Base-by-base conservation (phyloP, 257 asterid genomes). In the Solanum chilense region DNA sequence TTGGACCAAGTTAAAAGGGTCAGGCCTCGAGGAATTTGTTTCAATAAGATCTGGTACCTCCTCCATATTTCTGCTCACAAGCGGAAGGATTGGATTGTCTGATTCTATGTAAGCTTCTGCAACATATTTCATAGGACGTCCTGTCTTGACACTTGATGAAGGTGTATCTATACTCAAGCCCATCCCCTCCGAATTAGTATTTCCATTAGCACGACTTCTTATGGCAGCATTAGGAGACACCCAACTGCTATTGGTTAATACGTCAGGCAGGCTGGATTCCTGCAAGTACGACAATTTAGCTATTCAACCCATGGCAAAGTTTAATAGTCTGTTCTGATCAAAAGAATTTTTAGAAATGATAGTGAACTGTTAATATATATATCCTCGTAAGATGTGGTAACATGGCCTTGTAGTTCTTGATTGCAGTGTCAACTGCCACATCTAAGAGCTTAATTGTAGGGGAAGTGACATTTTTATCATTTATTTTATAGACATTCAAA, bases 161-260 rank as follows among this genome's bases (percentile, higher is more conserved):
- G 93, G 87, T 60, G 71, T 89, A 84, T 86, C 87, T 90, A 82
- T 85, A 68, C 66, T 90, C 85, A 15, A 84, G 45, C 45, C 84
- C 45, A 89, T 88, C 86, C 88, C 92, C 85, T 89, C 92, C 7
- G 66, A 81, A 73, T 89, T 23, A 71, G 73, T 47, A 80, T 18
- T 80, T 47, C 85, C 82, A 45, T 73, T 86, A 49, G 83, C 74
- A 21, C 94, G 94, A 89, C 95, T 94, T 92, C 98, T 94, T 80
- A 98, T 93, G 77, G 89, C 88, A 16, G 95, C 93, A 74, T 93
- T 94, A 64, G 98, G 98, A 88, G 98, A 93, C 90, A 95, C 92
- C 99, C 96, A 93, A 88, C 95, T 94, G 85, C 93, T 96, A 88
- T 94, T 98, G 1, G 95, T 91, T 78, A 95, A 93, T 88, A 93